Percentiles rank a stretch among this genome's conserved stretches.
phyloP scores from a whole-genome alignment of 2,329 filamentous ascomycete genomes.

The Talaromyces verruculosus region DNA sequence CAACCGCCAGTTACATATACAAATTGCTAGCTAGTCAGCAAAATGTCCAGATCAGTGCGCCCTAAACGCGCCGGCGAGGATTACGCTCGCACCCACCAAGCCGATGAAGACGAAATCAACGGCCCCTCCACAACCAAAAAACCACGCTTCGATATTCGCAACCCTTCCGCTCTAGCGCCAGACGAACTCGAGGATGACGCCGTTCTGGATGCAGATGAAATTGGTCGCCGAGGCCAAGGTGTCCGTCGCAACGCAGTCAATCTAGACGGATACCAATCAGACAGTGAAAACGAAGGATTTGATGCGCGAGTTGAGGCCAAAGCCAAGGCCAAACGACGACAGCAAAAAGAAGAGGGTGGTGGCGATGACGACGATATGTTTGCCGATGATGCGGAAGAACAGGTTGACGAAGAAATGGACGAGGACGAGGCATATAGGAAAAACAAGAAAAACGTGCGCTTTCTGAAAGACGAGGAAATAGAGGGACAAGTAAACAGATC shows the following conservation, averaged over 20 bases:
- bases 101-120: slow-evolving; percentile 41
- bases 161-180: slow-evolving; percentile 86
- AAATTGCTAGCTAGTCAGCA: not conserved
- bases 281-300: slow-evolving; percentile 88
- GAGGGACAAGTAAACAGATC: slow-evolving; percentile 75
- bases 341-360: slow-evolving; percentile 25
- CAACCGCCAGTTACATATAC: not conserved
- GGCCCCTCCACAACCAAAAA: slow-evolving; percentile 64
- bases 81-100: slow-evolving; percentile 72
- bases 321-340: slow-evolving; percentile 38
- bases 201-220: slow-evolving; percentile 87
- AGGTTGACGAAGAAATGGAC: slow-evolving; percentile 57
- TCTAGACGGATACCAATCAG: slow-evolving; percentile 93
- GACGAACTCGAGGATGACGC: slow-evolving; percentile 73
- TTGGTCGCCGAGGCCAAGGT: slow-evolving; percentile 68
- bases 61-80: slow-evolving; percentile 82
- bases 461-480: slow-evolving; percentile 65
- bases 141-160: slow-evolving; percentile 89
- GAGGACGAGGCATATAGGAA: slow-evolving; percentile 54
- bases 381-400: slow-evolving; percentile 64
- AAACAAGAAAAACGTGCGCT: slow-evolving; percentile 62
- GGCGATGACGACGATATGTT: slow-evolving; percentile 74
- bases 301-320: slow-evolving; percentile 68
- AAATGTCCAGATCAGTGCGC: slow-evolving; percentile 66
- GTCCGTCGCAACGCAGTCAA: slow-evolving; percentile 94